A percentile compares a stretch with the other conserved stretches of the same genome.
Conservation (phyloP, 139 green algal genomes). For the Picochlorum costavermella region DNA sequence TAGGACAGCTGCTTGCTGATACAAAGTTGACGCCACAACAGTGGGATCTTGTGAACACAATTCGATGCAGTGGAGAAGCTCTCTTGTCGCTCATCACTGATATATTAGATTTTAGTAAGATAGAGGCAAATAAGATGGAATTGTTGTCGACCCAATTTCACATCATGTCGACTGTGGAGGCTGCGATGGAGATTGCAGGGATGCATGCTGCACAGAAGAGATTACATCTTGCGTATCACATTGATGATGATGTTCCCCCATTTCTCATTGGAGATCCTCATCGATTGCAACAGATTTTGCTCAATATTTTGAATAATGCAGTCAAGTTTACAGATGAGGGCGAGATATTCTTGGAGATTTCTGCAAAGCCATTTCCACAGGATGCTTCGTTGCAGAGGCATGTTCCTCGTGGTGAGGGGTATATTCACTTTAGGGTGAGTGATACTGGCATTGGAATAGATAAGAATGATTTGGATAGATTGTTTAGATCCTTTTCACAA, state of each 20-base stretch:
- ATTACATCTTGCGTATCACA: conserved; percentile 68
- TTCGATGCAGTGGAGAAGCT: conserved; percentile 68
- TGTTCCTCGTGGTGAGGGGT: not conserved
- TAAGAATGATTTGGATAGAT: conserved; percentile 31
- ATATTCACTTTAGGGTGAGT: conserved; percentile 55
- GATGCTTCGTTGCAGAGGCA: no score
- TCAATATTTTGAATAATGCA: conserved; percentile 85
- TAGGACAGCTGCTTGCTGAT: conserved; percentile 73
- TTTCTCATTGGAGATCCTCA: conserved; percentile 51
- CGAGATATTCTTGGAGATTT: conserved; percentile 65
- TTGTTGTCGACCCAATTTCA: conserved; percentile 46
- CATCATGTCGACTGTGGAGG: conserved; percentile 67
- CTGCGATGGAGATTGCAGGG: conserved; percentile 75
- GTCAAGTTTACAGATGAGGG: conserved; percentile 83
- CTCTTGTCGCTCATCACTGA: conserved; percentile 83
- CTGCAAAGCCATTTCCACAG: no score
- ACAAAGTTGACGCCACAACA: conserved; percentile 41
- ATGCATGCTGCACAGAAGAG: conserved; percentile 57
- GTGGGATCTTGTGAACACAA: conserved; percentile 76
- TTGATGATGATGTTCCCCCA: conserved; percentile 29
- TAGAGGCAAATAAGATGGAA: conserved; percentile 77
- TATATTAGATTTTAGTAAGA: conserved; percentile 83
- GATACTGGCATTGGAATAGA: conserved; percentile 77
- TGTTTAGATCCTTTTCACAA: conserved; percentile 78
- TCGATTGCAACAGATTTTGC: conserved; percentile 70